Evolutionary conservation across 2,329 filamentous ascomycete genomes (phyloP).

Genomic region (Dichotomopilus funicola): DNA sequence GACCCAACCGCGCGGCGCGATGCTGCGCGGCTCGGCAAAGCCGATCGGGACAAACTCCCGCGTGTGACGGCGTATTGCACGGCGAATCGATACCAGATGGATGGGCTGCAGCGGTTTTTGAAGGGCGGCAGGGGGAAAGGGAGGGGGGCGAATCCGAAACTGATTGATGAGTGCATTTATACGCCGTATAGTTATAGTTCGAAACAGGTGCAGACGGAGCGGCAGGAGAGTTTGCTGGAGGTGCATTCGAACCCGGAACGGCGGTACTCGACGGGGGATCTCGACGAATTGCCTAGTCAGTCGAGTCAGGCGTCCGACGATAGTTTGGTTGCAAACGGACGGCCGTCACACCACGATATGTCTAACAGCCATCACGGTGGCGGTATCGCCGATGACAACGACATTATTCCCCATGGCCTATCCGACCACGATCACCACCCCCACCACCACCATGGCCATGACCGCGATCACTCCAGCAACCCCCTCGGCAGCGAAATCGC

Average conservation of each 20-base stretch:
- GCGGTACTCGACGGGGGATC: conserved; percentile 67
- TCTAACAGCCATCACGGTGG: too few relatives aligned
- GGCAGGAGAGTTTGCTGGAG: conserved; percentile 25
- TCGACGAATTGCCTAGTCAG: conserved; percentile 53
- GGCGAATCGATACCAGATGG: conserved; percentile 83
- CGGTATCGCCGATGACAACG: too few relatives aligned
- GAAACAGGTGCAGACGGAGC: conserved; percentile 32
- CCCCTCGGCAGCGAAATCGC: conserved; percentile 39
- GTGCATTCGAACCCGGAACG: conserved; percentile 47
- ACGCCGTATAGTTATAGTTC: conserved; percentile 77
- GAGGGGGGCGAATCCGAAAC: conserved; percentile 75
- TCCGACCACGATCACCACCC: conserved; percentile 24
- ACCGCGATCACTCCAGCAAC: conserved; percentile 26
- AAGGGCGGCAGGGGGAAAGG: conserved; percentile 69
- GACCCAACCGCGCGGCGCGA: conserved; percentile 89
- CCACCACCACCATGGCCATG: conserved; percentile 27
- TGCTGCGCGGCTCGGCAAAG: conserved; percentile 86
- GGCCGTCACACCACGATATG: too few relatives aligned
- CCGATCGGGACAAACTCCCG: conserved; percentile 78
- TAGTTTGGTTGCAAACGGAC: neutral
- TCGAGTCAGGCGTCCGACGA: conserved; percentile 17
- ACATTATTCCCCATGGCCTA: conserved; percentile 16
- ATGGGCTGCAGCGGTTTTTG: conserved; percentile 81
- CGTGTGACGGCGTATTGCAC: conserved; percentile 96
- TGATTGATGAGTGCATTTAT: conserved; percentile 97